These are phyloP conservation scores for Colletotrichum tanaceti DNA, from an alignment of 2,329 filamentous ascomycete genomes.

Conservation along the genomic window DNA sequence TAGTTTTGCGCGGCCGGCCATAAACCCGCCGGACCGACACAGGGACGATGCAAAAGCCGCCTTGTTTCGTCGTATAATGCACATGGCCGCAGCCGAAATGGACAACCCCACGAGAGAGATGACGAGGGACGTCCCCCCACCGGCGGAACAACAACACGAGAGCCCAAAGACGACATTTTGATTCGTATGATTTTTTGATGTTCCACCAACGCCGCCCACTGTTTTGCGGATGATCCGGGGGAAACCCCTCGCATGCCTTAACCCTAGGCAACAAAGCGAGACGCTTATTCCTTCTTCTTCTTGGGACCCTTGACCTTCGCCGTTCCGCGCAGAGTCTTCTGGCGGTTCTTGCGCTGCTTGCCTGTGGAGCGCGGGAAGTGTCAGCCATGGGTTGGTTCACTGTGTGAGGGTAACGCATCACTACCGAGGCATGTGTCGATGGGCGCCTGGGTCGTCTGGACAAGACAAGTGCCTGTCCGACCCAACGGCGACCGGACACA, in stretches of 20 bases:
- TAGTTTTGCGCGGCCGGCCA: slow-evolving; percentile 34
- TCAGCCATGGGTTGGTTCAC: slow-evolving; percentile 39
- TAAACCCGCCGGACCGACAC: slow-evolving; percentile 28
- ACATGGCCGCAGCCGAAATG: slow-evolving; percentile 35
- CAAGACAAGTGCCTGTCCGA: slow-evolving; percentile 10
- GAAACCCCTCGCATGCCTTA: slow-evolving; percentile 39
- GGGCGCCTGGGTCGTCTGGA: slow-evolving; percentile 33
- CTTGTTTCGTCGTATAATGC: slow-evolving; percentile 37
- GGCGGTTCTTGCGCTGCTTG: slow-evolving; percentile 99
- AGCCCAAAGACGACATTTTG: slow-evolving; percentile 40
- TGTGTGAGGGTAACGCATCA: neutral
- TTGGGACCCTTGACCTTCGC: slow-evolving; percentile 97
- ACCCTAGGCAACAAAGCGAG: slow-evolving; percentile 47
- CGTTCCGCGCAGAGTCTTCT: slow-evolving; percentile 97
- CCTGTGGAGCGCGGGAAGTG: slow-evolving; percentile 66
- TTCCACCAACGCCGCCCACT: slow-evolving; percentile 41
- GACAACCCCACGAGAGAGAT: slow-evolving; percentile 22
- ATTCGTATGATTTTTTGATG: slow-evolving; percentile 37
- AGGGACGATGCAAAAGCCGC: slow-evolving; percentile 40
- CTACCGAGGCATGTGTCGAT: neutral
- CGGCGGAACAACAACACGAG: slow-evolving; percentile 26
- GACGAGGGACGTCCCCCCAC: slow-evolving; percentile 28
- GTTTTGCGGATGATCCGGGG: slow-evolving; percentile 40
- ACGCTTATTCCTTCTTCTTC: slow-evolving; percentile 90
- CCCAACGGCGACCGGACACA: neutral